Conservation (phyloP, 1,284 basidiomycete genomes). For the Cryptococcus jaspeensis region DNA sequence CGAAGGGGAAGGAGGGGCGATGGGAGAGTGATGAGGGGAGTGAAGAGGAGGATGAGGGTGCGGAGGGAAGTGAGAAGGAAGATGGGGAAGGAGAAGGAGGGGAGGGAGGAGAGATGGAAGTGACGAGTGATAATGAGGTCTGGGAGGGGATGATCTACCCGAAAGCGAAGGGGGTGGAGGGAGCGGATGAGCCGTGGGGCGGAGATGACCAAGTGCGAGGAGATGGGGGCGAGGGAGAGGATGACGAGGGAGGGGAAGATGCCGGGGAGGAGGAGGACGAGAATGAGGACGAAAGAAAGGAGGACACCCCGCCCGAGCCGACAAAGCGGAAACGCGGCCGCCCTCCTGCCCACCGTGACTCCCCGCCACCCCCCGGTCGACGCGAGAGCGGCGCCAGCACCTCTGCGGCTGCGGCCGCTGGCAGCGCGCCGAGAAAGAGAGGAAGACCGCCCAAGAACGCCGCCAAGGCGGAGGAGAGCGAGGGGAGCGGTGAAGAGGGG, state of each 20-base stretch:
- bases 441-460: too few relatives aligned
- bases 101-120: constrained; percentile 1
- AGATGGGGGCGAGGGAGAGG: not conserved
- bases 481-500: too few relatives aligned
- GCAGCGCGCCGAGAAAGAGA: too few relatives aligned
- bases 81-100: not conserved
- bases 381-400: too few relatives aligned
- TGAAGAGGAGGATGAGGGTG: not conserved
- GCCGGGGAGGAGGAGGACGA: too few relatives aligned
- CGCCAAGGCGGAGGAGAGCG: too few relatives aligned
- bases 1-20: not conserved
- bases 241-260: not conserved
- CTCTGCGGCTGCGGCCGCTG: too few relatives aligned
- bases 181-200: constrained; percentile 3
- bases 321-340: too few relatives aligned
- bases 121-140: constrained; percentile 12
- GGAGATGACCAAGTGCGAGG: constrained; percentile 7
- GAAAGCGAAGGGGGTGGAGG: constrained; percentile 8
- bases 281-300: not conserved
- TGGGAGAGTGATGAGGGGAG: constrained; percentile 3
- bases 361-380: too few relatives aligned
- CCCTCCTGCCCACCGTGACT: too few relatives aligned
- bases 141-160: constrained; percentile 18
- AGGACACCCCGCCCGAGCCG: too few relatives aligned
- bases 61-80: not conserved